A percentile compares a stretch with the other conserved stretches of the same genome.
Conservation (phyloP, 1,139 yeast species). For the Yamadazyma kanchanaburiensis region DNA sequence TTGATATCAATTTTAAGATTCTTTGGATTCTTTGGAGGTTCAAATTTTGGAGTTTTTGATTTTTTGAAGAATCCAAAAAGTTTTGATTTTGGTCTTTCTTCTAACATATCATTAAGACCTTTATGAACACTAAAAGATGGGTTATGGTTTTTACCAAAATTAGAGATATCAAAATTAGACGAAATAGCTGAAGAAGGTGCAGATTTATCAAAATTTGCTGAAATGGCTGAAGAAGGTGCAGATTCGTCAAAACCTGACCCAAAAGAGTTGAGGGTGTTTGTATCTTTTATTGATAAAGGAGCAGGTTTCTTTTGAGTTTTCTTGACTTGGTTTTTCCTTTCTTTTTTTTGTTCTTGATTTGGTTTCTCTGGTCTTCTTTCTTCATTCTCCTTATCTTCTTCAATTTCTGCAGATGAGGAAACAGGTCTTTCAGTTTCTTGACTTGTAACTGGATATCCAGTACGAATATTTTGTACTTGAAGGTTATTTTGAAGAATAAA, state of each 20-base stretch:
- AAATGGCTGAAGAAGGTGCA: not conserved
- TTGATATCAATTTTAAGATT: conserved; percentile 12
- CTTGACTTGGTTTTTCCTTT: too few relatives aligned
- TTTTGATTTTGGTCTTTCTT: conserved; percentile 14
- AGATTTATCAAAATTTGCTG: not conserved
- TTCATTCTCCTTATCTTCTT: conserved; percentile 11
- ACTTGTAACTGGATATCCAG: conserved; percentile 8
- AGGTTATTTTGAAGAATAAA: conserved; percentile 5
- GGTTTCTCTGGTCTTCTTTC: too few relatives aligned
- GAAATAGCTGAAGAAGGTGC: conserved; percentile 23
- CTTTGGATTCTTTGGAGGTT: conserved; percentile 9
- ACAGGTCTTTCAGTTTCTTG: conserved; percentile 23
- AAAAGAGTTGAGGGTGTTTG: too few relatives aligned
- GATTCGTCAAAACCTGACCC: too few relatives aligned
- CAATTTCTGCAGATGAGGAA: conserved; percentile 30
- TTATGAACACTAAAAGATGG: conserved; percentile 32
- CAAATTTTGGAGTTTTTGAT: conserved; percentile 7
- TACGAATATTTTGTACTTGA: conserved; percentile 11
- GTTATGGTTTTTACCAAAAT: conserved; percentile 39
- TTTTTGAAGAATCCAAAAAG: conserved; percentile 20
- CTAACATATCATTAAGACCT: conserved; percentile 10
- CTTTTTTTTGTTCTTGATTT: not conserved
- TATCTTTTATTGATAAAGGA: too few relatives aligned
- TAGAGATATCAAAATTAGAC: conserved; percentile 38
- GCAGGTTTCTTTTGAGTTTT: too few relatives aligned